A percentile compares a stretch with the other conserved stretches of the same genome.
These are phyloP conservation scores for Xylaria sp. DNA, from an alignment of 2,329 filamentous ascomycete genomes.

Conservation along the genomic window DNA sequence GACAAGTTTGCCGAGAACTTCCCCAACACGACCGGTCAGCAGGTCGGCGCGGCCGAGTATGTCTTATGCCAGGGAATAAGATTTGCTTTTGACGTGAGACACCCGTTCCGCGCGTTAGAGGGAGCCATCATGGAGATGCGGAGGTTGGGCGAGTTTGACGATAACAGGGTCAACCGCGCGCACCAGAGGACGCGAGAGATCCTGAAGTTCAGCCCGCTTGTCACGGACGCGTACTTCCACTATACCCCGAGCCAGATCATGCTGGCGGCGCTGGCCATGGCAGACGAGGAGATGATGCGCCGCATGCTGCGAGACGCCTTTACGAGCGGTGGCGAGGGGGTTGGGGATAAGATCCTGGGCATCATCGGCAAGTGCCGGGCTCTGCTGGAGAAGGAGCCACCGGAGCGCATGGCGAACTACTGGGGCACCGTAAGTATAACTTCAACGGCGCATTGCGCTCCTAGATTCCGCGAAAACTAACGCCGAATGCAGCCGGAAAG, in stretches of 20 bases:
- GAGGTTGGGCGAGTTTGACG: constrained; percentile 65
- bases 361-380: constrained; percentile 55
- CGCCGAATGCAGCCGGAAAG: constrained; percentile 45
- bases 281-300: constrained; percentile 66
- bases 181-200: constrained; percentile 74
- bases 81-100: constrained; percentile 90
- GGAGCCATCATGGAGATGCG: constrained; percentile 83
- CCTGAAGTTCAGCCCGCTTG: constrained; percentile 76
- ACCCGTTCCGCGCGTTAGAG: constrained; percentile 86
- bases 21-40: constrained; percentile 71
- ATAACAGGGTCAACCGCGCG: constrained; percentile 57
- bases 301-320: constrained; percentile 49
- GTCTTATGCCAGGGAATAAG: constrained; percentile 88
- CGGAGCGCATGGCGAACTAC: constrained; percentile 56
- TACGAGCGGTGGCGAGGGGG: constrained; percentile 30
- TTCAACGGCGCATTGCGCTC: background rate
- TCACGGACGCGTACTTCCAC: constrained; percentile 97
- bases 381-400: constrained; percentile 60
- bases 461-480: constrained; percentile 36
- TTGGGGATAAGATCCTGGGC: constrained; percentile 51
- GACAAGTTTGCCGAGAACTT: constrained; percentile 70
- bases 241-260: constrained; percentile 94
- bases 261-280: constrained; percentile 77
- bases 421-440: constrained; percentile 52
- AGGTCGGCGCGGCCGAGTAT: constrained; percentile 89